A percentile compares a stretch with the other conserved stretches of the same genome.
phyloP scores from a whole-genome alignment of 2,329 filamentous ascomycete genomes.

The Raffaelea arxii region DNA sequence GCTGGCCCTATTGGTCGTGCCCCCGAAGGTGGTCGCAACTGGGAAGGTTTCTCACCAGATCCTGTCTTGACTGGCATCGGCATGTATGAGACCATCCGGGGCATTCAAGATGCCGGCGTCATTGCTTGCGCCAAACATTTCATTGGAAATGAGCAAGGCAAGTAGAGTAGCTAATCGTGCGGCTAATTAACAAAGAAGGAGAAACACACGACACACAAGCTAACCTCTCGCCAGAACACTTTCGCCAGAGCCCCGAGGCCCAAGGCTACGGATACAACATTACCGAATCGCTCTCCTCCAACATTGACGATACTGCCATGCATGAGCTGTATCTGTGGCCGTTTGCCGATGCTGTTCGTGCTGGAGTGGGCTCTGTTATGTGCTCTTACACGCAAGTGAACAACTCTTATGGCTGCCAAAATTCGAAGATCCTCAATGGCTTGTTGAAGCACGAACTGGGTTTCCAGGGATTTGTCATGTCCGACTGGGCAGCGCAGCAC shows the following conservation, averaged over 20 bases:
- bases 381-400: slow-evolving; percentile 55
- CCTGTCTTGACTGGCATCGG: slow-evolving; percentile 64
- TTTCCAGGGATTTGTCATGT: slow-evolving; percentile 56
- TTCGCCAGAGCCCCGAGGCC: slow-evolving; percentile 52
- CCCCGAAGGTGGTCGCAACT: slow-evolving; percentile 60
- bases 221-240: slow-evolving; percentile 44
- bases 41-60: slow-evolving; percentile 64
- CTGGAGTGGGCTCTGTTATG: slow-evolving; percentile 40
- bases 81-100: slow-evolving; percentile 65
- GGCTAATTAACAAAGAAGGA: neutral
- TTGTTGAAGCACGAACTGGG: slow-evolving; percentile 56
- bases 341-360: slow-evolving; percentile 50
- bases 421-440: slow-evolving; percentile 51
- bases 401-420: slow-evolving; percentile 57
- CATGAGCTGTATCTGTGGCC: slow-evolving; percentile 57
- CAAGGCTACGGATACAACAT: slow-evolving; percentile 52
- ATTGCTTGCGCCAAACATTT: slow-evolving; percentile 71
- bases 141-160: slow-evolving; percentile 57
- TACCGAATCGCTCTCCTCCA: slow-evolving; percentile 40
- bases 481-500: slow-evolving; percentile 56
- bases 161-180: too few relatives aligned
- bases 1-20: slow-evolving; percentile 62
- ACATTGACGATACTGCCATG: slow-evolving; percentile 49
- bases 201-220: neutral
- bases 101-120: slow-evolving; percentile 70